Conservation (phyloP, 768 basidiomycete species). For the Chalciporus sphaerocephalus region DNA sequence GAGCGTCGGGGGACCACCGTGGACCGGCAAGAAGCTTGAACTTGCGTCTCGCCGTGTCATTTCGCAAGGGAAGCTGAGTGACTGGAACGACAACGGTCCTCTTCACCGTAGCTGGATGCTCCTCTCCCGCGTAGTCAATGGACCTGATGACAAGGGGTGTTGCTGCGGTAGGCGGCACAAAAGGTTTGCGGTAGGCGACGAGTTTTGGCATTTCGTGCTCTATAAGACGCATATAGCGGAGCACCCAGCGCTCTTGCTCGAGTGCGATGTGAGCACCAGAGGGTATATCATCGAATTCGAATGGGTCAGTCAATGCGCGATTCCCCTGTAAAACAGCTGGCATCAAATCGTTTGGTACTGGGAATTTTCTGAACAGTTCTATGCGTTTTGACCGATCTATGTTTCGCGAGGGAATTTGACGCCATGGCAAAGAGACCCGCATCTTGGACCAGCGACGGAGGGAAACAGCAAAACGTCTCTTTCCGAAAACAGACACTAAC, state of each 20-base stretch:
- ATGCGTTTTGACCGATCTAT: constrained; percentile 2
- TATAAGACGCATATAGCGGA: constrained; percentile 80
- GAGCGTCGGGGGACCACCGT: constrained; percentile 76
- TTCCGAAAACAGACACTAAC: background rate
- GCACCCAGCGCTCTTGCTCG: constrained; percentile 64
- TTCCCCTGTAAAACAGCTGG: background rate
- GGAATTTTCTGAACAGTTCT: constrained; percentile 21
- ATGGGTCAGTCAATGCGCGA: constrained; percentile 5
- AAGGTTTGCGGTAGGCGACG: constrained; percentile 78
- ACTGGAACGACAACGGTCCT: constrained; percentile 73
- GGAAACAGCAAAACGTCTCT: background rate
- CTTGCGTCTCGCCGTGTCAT: constrained; percentile 69
- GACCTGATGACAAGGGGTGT: constrained; percentile 69
- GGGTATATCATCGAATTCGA: constrained; percentile 55
- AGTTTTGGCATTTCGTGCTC: constrained; percentile 87
- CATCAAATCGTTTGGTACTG: constrained; percentile 39
- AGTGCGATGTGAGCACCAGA: constrained; percentile 68
- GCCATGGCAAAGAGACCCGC: constrained; percentile 16
- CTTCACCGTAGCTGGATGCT: constrained; percentile 68
- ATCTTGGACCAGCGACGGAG: constrained; percentile 12
- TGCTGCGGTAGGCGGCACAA: constrained; percentile 56
- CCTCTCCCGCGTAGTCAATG: constrained; percentile 72
- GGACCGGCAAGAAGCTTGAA: constrained; percentile 85
- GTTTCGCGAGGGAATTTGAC: constrained; percentile 7
- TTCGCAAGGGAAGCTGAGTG: constrained; percentile 61